These are phyloP conservation scores for Candida glucosophila DNA, from an alignment of 1,139 yeast genomes.

Conservation along the genomic window DNA sequence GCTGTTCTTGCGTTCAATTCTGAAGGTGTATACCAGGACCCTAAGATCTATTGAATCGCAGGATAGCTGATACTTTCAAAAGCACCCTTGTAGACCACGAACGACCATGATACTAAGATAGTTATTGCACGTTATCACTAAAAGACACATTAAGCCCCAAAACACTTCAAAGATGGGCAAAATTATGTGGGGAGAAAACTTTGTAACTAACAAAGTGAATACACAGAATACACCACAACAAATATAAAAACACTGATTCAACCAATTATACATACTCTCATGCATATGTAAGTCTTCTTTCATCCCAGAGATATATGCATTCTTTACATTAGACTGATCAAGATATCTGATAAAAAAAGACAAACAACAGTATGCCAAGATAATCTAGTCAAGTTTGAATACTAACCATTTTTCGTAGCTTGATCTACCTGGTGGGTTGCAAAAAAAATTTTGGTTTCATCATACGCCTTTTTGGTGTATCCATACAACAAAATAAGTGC, in stretches of 20 bases:
- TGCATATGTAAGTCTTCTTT: slow-evolving; percentile 18
- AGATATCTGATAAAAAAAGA: slow-evolving; percentile 37
- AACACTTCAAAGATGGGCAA: slow-evolving; percentile 8
- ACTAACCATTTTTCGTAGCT: slow-evolving; percentile 2
- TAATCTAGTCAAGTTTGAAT: slow-evolving; percentile 28
- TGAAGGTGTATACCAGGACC: slow-evolving; percentile 43
- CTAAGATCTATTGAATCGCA: slow-evolving; percentile 46
- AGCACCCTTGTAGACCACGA: too few relatives aligned
- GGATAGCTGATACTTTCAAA: too few relatives aligned
- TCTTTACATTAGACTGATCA: slow-evolving; percentile 23
- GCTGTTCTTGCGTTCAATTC: slow-evolving; percentile 44
- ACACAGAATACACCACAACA: too few relatives aligned
- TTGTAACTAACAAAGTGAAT: slow-evolving; percentile 7
- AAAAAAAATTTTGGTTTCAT: too few relatives aligned
- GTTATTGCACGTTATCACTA: too few relatives aligned
- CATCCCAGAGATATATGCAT: slow-evolving; percentile 35
- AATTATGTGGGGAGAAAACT: slow-evolving; percentile 7
- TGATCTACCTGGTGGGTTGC: too few relatives aligned
- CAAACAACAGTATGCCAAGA: slow-evolving; percentile 24
- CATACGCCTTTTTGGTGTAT: too few relatives aligned
- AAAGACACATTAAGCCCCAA: slow-evolving; percentile 13
- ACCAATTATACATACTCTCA: slow-evolving; percentile 22
- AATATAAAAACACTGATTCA: slow-evolving; percentile 6
- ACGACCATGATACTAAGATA: too few relatives aligned
- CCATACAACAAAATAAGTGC: too few relatives aligned